A percentile compares a stretch with the other conserved stretches of the same genome.
phyloP scores from a whole-genome alignment of 2,329 filamentous ascomycete genomes.

The Cercospora citrullina region DNA sequence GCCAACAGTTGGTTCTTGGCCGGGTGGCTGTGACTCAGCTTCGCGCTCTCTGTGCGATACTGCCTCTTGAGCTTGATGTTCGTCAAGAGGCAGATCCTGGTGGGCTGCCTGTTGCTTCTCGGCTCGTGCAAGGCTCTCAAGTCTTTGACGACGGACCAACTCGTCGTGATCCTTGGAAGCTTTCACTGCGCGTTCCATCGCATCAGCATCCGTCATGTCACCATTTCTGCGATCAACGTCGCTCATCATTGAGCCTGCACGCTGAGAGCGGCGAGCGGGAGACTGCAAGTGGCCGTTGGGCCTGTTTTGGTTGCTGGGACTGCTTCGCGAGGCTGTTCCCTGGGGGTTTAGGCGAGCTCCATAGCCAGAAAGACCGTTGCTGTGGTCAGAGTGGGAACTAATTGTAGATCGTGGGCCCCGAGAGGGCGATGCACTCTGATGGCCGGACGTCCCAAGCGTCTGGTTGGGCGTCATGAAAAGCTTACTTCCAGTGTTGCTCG shows the following conservation, averaged over 20 bases:
- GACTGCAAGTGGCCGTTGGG: not conserved
- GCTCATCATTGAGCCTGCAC: not conserved
- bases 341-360: not conserved
- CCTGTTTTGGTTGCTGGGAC: not conserved
- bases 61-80: no score
- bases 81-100: no score
- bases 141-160: no score
- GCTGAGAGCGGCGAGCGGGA: not conserved
- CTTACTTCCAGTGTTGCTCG: not conserved
- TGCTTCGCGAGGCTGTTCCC: not conserved
- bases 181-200: not conserved
- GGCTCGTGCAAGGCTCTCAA: no score
- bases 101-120: no score
- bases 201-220: not conserved
- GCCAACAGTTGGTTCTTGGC: not conserved
- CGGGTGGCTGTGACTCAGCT: not conserved
- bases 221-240: not conserved
- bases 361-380: not conserved
- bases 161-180: not conserved
- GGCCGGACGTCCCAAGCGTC: not conserved
- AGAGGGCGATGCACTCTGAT: not conserved
- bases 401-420: not conserved
- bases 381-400: not conserved
- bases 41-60: no score
- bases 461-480: not conserved